Evolutionary conservation across 345 rosid genomes (phyloP), one percentile per base, ranked within the genome.

Genomic region (Populus nigra): DNA sequence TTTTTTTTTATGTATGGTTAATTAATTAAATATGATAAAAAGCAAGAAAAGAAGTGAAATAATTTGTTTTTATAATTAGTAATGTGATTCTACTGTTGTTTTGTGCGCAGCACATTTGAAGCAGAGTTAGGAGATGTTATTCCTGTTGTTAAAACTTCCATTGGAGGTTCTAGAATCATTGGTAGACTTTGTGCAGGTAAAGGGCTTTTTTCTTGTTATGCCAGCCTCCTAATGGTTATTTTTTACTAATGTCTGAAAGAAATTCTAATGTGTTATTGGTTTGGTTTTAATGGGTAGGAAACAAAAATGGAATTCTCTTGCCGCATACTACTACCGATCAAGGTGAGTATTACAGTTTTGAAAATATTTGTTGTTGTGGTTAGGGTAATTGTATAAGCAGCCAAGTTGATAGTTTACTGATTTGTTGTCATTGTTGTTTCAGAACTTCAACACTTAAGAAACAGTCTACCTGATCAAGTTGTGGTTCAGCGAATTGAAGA

Each of bases 301-400:
- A 95, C 84, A 95, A 93, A 77, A 93, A 93, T 20, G 99, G 97
- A 45, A 96, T 95, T 84, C 96, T 95, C 69, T 84, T 95, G 79
- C 99, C 98, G 3, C 99, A 95, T 81, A 95, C 83, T 74, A 92
- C 97, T 59, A 95, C 98, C 16, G 98, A 95, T 82, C 99, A 95
- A 90, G 99, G 99, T 93, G 75, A 87, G 76, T 20, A 36, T 15
- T 65, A 31, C 23, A 67, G n/a, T 67, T 12, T 13, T 61, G 27
- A 61, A 61, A 61, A 65, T 65, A 41, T 41, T 36, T 41, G 12
- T 41, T 8, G 11, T 49, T 17, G 53, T 49, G 53, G 17, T 16
- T 16, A 16, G 18, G 50, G 50, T 45, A 45, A 15, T 45, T 45
- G 50, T 12, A 49, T 49, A 49, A 49, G 53, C 4, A 13, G 53